Evolutionary conservation across 2,329 filamentous ascomycete genomes (phyloP).

Genomic region (Neofusicoccum kwambonambiense): DNA sequence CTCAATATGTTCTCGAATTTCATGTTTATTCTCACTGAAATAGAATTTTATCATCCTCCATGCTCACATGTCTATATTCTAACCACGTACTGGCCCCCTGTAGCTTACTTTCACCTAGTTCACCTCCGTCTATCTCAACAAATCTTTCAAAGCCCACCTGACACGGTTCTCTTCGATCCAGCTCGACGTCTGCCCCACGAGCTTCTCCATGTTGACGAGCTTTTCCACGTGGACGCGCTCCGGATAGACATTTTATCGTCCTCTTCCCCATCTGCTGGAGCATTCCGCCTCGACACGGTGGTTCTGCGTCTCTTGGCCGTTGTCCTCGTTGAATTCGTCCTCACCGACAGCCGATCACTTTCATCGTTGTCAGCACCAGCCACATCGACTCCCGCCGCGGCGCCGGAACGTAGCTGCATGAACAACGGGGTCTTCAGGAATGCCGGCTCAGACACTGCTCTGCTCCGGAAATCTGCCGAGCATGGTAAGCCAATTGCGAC

Average conservation of each 20-base stretch:
- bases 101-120: too few species aligned
- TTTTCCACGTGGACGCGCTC: constrained; percentile 8
- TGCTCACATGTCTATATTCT: too few species aligned
- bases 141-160: background rate
- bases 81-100: too few species aligned
- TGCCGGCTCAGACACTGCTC: constrained; percentile 22
- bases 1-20: too few species aligned
- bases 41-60: too few species aligned
- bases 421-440: constrained; percentile 20
- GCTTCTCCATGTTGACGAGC: constrained; percentile 2
- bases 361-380: background rate
- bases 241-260: constrained; percentile 8
- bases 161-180: background rate
- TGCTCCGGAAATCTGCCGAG: constrained; percentile 22
- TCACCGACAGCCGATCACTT: constrained; percentile 4
- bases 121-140: too few species aligned
- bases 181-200: background rate
- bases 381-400: background rate
- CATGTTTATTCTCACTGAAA: too few species aligned
- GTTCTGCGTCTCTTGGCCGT: background rate
- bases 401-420: constrained; percentile 19
- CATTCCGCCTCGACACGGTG: background rate
- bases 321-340: background rate
- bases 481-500: constrained; percentile 23
- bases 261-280: background rate